These are phyloP conservation scores for Aureobasidium sp. DNA, from an alignment of 2,329 filamentous ascomycete species.

Conservation along the genomic window DNA sequence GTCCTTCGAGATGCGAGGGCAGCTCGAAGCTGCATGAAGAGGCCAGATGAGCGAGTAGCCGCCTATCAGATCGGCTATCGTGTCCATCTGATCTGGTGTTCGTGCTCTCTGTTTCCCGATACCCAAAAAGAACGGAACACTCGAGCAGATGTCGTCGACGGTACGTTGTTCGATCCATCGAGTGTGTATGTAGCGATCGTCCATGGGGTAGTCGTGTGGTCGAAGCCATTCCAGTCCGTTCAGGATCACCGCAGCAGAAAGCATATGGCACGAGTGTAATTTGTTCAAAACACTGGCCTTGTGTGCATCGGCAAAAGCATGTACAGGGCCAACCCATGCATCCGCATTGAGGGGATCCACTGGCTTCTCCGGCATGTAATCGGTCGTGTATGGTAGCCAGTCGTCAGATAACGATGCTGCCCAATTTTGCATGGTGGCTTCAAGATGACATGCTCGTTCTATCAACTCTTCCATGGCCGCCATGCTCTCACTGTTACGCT, in stretches of 20 bases:
- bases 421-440: slow-evolving; percentile 8
- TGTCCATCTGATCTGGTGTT: slow-evolving; percentile 6
- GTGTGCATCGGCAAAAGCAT: not conserved
- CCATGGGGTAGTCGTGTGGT: not conserved
- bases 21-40: not conserved
- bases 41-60: slow-evolving; percentile 12
- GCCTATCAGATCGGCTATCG: slow-evolving; percentile 8
- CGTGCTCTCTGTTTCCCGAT: not conserved
- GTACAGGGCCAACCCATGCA: slow-evolving; percentile 9
- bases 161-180: slow-evolving; percentile 7
- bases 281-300: slow-evolving; percentile 10
- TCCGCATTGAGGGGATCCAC: not conserved
- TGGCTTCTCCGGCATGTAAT: slow-evolving; percentile 7
- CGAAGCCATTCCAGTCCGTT: slow-evolving; percentile 4
- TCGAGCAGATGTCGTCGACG: slow-evolving; percentile 13
- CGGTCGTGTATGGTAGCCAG: slow-evolving; percentile 2
- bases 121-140: slow-evolving; percentile 8
- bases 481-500: not conserved
- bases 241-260: not conserved
- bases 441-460: slow-evolving; percentile 2
- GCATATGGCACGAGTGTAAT: slow-evolving; percentile 1
- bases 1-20: not conserved
- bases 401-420: not conserved
- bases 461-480: not conserved
- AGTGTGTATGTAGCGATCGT: slow-evolving; percentile 8